A percentile compares a stretch with the other conserved stretches of the same genome.
These are phyloP conservation scores for Pseudomonodictys pantanalensis DNA, from an alignment of 495 filamentous ascomycete species.

Conservation along the genomic window DNA sequence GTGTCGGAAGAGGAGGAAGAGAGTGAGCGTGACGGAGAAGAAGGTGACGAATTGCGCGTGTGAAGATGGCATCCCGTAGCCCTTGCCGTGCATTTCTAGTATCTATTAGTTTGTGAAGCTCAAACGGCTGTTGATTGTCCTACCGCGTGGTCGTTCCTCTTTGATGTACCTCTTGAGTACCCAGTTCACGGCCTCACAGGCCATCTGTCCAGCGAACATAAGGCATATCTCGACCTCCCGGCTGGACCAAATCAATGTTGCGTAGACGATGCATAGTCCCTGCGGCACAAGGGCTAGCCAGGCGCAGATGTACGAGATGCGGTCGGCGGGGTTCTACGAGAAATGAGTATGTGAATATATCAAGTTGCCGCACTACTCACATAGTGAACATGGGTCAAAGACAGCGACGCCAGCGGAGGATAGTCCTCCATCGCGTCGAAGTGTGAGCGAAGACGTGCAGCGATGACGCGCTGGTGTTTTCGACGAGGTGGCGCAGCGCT, in stretches of 20 bases:
- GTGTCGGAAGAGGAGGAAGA: constrained; percentile 82
- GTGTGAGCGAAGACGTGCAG: background rate
- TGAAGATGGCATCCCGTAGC: constrained; percentile 98
- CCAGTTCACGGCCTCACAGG: constrained; percentile 92
- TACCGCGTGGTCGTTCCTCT: constrained; percentile 76
- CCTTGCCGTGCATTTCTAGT: constrained; percentile 77
- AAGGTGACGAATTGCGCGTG: constrained; percentile 93
- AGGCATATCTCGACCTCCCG: constrained; percentile 86
- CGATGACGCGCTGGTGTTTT: background rate
- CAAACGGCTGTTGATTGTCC: background rate
- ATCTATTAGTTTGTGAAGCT: background rate
- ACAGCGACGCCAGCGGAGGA: constrained; percentile 78
- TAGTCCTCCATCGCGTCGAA: constrained; percentile 45
- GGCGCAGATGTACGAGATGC: constrained; percentile 79
- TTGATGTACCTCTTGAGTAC: constrained; percentile 84
- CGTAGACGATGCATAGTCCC: constrained; percentile 83
- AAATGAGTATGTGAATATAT: background rate
- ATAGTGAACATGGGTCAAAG: constrained; percentile 94
- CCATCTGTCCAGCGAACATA: constrained; percentile 89
- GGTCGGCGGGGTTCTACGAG: constrained; percentile 80
- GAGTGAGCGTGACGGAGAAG: constrained; percentile 75
- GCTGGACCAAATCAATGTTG: constrained; percentile 81
- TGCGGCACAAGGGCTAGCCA: constrained; percentile 93
- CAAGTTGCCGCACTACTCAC: constrained; percentile 48
- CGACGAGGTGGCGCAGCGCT: background rate